phyloP scores from a whole-genome alignment of 2,329 filamentous ascomycete genomes.

The Diplodia seriata region DNA sequence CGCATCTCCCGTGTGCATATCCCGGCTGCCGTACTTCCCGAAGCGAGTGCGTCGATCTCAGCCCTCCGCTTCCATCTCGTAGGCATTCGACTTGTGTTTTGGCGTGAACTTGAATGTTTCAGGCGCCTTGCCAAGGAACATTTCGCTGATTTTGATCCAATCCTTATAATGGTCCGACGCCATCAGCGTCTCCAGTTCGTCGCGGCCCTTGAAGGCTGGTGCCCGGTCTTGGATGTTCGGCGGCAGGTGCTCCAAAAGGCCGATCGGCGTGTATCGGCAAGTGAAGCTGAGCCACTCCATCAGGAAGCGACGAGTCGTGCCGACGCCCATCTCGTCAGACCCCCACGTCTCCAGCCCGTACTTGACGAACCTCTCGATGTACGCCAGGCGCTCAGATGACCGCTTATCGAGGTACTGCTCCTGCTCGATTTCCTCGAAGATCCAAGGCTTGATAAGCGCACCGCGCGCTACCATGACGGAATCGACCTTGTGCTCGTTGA shows the following conservation, averaged over 20 bases:
- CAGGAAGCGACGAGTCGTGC: slow-evolving; percentile 88
- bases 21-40: neutral
- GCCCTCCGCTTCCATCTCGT: slow-evolving; percentile 71
- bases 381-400: slow-evolving; percentile 80
- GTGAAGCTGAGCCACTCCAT: slow-evolving; percentile 96
- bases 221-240: slow-evolving; percentile 89
- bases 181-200: slow-evolving; percentile 93
- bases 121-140: slow-evolving; percentile 93
- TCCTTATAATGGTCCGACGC: slow-evolving; percentile 91
- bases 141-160: slow-evolving; percentile 99
- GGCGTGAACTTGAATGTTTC: slow-evolving; percentile 92
- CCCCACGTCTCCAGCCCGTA: slow-evolving; percentile 96
- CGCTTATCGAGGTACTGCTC: slow-evolving; percentile 97
- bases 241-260: slow-evolving; percentile 85
- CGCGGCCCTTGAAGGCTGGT: slow-evolving; percentile 80
- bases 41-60: slow-evolving; percentile 32
- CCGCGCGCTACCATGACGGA: slow-evolving; percentile 97
- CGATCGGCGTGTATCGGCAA: slow-evolving; percentile 88
- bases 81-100: slow-evolving; percentile 95
- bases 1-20: neutral
- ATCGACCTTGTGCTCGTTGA: slow-evolving; percentile 81
- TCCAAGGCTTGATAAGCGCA: slow-evolving; percentile 95
- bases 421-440: slow-evolving; percentile 93
- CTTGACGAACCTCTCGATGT: slow-evolving; percentile 87
- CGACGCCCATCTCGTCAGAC: slow-evolving; percentile 90